Evolutionary conservation across 805 yeast genomes (phyloP).

Genomic region (Wickerhamiella australiensis): DNA sequence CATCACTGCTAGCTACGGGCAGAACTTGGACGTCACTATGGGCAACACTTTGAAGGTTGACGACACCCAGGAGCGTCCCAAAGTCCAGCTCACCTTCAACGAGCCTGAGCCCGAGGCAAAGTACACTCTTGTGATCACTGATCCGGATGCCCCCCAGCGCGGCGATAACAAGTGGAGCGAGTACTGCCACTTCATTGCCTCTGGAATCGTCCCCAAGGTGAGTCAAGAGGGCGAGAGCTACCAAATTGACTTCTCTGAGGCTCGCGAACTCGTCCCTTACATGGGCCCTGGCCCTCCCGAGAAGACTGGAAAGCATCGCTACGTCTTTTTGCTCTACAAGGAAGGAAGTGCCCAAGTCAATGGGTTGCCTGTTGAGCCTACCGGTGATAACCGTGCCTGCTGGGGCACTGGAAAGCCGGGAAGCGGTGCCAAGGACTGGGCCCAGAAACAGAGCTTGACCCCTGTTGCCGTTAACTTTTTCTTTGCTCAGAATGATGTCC

Average conservation of each 20-base stretch:
- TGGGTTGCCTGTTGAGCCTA: conserved; percentile 11
- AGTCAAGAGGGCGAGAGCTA: conserved; percentile 22
- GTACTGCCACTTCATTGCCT: conserved; percentile 58
- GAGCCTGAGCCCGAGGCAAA: conserved; percentile 36
- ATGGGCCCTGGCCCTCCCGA: conserved; percentile 86
- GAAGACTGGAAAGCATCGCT: conserved; percentile 76
- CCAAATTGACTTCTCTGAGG: conserved; percentile 28
- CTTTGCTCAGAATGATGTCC: conserved; percentile 49
- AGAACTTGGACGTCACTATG: conserved; percentile 50
- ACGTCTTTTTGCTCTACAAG: conserved; percentile 63
- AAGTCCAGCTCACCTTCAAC: conserved; percentile 50
- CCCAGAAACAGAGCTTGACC: conserved; percentile 39
- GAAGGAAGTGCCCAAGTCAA: conserved; percentile 36
- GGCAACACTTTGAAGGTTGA: conserved; percentile 60
- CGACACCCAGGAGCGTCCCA: conserved; percentile 58
- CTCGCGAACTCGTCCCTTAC: conserved; percentile 42
- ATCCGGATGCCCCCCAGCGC: conserved; percentile 87
- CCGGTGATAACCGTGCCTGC: conserved; percentile 42
- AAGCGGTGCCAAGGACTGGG: conserved; percentile 66
- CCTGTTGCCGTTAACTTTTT: conserved; percentile 74
- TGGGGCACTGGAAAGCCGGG: conserved; percentile 87
- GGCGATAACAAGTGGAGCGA: conserved; percentile 82
- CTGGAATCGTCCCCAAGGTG: conserved; percentile 29
- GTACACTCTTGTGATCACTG: conserved; percentile 71
- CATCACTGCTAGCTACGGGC: conserved; percentile 53